Conservation (phyloP, 495 filamentous ascomycete species). For the Penicillium herquei region DNA sequence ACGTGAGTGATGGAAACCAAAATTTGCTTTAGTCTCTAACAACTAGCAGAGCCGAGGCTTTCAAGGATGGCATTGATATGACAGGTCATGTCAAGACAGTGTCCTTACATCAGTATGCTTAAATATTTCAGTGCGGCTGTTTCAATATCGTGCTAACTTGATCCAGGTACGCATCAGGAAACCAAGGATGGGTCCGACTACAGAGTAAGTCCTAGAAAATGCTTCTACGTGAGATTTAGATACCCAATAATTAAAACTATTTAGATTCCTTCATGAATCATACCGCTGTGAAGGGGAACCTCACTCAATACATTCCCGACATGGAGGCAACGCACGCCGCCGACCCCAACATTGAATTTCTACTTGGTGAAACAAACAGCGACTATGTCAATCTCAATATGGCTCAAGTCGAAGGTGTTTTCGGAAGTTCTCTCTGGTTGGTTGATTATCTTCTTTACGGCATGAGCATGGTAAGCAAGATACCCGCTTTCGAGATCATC, state of each 20-base stretch:
- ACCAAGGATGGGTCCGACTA: conserved; percentile 15
- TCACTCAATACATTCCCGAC: conserved; percentile 15
- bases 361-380: conserved; percentile 20
- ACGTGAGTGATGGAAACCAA: conserved; percentile 7
- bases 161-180: conserved; percentile 13
- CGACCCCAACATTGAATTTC: conserved; percentile 9
- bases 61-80: conserved; percentile 9
- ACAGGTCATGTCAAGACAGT: conserved; percentile 17
- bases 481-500: neutral
- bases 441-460: conserved; percentile 16
- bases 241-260: no score
- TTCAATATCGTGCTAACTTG: neutral
- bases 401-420: conserved; percentile 17
- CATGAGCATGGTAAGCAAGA: conserved; percentile 12
- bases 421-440: conserved; percentile 19
- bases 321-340: conserved; percentile 6
- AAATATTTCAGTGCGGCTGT: neutral
- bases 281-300: conserved; percentile 8
- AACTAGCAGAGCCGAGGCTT: conserved; percentile 7
- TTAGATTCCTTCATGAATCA: conserved; percentile 22
- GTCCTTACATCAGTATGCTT: conserved; percentile 17
- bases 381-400: conserved; percentile 18
- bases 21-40: neutral
- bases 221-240: neutral
- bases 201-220: conserved; percentile 14